Evolutionary conservation across 148 eudicot genomes (phyloP).

Genomic region (Spergularia bocconei): DNA sequence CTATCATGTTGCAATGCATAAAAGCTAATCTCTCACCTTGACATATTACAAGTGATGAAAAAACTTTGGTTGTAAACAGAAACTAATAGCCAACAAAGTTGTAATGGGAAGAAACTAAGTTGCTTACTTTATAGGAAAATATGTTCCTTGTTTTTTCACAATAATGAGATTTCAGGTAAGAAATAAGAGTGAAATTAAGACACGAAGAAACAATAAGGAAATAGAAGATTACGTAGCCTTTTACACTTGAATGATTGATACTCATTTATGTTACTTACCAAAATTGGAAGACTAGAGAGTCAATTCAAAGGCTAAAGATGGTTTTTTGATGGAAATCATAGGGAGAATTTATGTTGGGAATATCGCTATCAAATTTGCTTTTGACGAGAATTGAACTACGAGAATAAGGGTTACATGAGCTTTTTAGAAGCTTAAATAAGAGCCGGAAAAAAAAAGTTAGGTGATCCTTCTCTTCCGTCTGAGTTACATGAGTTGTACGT

Average conservation of each 20-base stretch:
- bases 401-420: no score
- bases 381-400: no score
- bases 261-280: constrained; percentile 15
- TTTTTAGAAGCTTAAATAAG: no score
- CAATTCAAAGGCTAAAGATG: no score
- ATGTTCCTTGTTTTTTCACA: neutral
- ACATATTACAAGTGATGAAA: constrained; percentile 1
- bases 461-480: no score
- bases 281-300: neutral
- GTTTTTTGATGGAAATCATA: no score
- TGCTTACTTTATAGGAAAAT: constrained; percentile 5
- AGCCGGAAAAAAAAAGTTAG: no score
- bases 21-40: constrained; percentile 18
- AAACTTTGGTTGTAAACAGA: neutral
- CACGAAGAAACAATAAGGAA: constrained; percentile 7
- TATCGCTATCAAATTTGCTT: no score
- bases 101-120: constrained; percentile 12
- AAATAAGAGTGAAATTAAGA: neutral
- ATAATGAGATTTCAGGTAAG: constrained; percentile 4
- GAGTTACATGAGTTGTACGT: no score
- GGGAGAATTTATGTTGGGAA: no score
- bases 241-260: constrained; percentile 12
- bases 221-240: constrained; percentile 11
- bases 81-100: neutral
- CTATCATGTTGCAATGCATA: neutral